Conservation (phyloP, 2,329 filamentous ascomycete genomes). For the Nemania sp. region DNA sequence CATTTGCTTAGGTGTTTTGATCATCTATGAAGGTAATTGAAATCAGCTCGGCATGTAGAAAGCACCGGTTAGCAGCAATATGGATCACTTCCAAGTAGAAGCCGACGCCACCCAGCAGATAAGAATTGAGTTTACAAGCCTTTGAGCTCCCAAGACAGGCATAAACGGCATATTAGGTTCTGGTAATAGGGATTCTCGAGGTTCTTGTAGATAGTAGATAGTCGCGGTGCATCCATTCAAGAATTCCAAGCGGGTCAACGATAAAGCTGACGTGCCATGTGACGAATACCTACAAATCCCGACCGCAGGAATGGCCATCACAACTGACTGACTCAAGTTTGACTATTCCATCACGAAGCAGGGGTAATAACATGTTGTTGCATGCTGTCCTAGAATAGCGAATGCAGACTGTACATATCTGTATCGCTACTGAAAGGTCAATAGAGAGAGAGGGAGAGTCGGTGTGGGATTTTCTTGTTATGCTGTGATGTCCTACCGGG, state of each 20-base stretch:
- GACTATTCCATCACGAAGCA: slow-evolving; percentile 10
- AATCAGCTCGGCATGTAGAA: slow-evolving; percentile 1
- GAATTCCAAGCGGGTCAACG: slow-evolving; percentile 10
- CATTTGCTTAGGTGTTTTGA: neutral
- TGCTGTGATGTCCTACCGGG: slow-evolving; percentile 17
- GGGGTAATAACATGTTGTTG: neutral
- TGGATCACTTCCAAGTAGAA: slow-evolving; percentile 7
- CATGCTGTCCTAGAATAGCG: neutral
- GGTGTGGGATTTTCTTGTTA: slow-evolving; percentile 27
- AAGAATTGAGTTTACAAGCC: slow-evolving; percentile 10
- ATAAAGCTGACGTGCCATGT: slow-evolving; percentile 32
- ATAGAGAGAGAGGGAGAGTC: slow-evolving; percentile 15
- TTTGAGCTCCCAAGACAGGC: neutral
- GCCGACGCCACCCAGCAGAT: slow-evolving; percentile 20
- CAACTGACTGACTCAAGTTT: slow-evolving; percentile 17
- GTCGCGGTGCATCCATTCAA: neutral
- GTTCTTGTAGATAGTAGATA: neutral
- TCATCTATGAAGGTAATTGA: slow-evolving; percentile 17
- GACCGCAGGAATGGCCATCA: slow-evolving; percentile 1
- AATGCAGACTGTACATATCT: slow-evolving; percentile 1
- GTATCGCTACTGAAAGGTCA: neutral
- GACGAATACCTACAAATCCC: slow-evolving; percentile 28
- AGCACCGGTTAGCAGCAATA: neutral
- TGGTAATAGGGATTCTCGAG: neutral
- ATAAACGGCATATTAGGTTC: slow-evolving; percentile 2